Percentiles rank a stretch among this genome's conserved stretches.
Evolutionary conservation across 2,329 filamentous ascomycete species (phyloP).

Genomic region (Rhynchosporium secalis): DNA sequence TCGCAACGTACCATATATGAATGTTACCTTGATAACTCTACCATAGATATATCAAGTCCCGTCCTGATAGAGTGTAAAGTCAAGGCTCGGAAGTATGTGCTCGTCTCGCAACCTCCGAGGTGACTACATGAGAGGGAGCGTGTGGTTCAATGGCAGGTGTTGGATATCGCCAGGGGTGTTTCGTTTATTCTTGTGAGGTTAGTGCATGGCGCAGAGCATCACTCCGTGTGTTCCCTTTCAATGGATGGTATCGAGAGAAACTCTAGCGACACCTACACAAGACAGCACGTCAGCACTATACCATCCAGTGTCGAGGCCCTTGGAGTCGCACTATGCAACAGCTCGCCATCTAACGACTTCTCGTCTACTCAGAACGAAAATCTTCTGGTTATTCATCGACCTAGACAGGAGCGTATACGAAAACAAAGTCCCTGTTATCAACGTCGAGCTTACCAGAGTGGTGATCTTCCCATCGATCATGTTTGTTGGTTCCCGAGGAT

Average conservation of each 20-base stretch:
- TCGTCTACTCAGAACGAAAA: conserved; percentile 23
- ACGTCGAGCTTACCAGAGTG: conserved; percentile 29
- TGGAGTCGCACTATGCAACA: conserved; percentile 28
- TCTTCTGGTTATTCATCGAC: conserved; percentile 31
- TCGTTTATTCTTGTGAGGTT: conserved; percentile 29
- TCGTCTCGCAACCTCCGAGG: conserved; percentile 28
- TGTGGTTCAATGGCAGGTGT: conserved; percentile 32
- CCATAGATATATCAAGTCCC: background rate
- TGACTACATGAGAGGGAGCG: conserved; percentile 26
- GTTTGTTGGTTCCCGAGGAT: conserved; percentile 33
- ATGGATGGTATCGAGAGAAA: conserved; percentile 33
- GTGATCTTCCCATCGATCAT: conserved; percentile 24
- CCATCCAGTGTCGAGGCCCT: conserved; percentile 24
- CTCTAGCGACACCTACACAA: conserved; percentile 23
- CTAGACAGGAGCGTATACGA: conserved; percentile 13
- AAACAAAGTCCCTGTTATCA: conserved; percentile 30
- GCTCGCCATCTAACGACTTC: conserved; percentile 19
- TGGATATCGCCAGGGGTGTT: conserved; percentile 18
- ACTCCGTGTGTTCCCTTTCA: conserved; percentile 31
- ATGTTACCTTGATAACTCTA: background rate
- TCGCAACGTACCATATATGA: background rate
- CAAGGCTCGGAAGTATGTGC: conserved; percentile 29
- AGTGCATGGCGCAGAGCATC: conserved; percentile 25
- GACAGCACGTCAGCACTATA: conserved; percentile 15
- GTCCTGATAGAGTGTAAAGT: conserved; percentile 21